Base-by-base conservation (phyloP, 108 stramenopile genomes). In the Parietichytrium sp. region DNA sequence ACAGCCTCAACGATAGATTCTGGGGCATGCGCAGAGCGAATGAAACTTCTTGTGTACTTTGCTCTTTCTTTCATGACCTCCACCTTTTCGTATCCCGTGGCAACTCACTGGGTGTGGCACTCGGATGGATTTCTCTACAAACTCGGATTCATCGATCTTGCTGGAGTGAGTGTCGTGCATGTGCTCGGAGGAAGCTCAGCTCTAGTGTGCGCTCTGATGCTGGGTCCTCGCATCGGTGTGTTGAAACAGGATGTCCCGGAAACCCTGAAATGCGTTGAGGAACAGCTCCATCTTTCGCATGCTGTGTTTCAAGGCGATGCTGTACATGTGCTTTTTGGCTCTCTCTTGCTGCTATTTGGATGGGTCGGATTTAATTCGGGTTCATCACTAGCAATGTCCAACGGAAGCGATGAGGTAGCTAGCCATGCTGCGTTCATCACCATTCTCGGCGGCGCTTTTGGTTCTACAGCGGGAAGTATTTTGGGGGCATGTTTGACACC, bases 31-130 rank as follows among this genome's bases (percentile, higher is more conserved):
- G 92, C 93, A 2, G 93, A 94, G 47, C 83, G 94, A 13, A 87
- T 86, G 52, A 91, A 90, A 54, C 91, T 94, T 84, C 84, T 82
- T 12, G 93, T 91, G 30, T 96, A 96, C 85, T 80, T 93, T 26
- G 85, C 89, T 51, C 95, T 93, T 80, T 90, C 93, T 10, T 77
- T 92, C 31, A 51, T 90, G 45, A 79, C 94, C 51, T 87, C 89
- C 4, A 90, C 90, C 15, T 92, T 94, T 79, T 90, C 94, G 15
- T 96, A 96, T 85, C 94, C 94, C 3, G 86, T 95, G 16, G 85
- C 93, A 30, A 92, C 89, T 4, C 92, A 94, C 87, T 78, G 88
- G 47, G 88, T 93, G 12, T 96, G 95, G 95, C 85, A 84, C 80
- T 54, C 84, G 3, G 72, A 89, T 31, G 95, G 80, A 29, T 83